These are phyloP conservation scores for Achaetomium macrosporum DNA, from an alignment of 2,329 filamentous ascomycete species.

Conservation along the genomic window DNA sequence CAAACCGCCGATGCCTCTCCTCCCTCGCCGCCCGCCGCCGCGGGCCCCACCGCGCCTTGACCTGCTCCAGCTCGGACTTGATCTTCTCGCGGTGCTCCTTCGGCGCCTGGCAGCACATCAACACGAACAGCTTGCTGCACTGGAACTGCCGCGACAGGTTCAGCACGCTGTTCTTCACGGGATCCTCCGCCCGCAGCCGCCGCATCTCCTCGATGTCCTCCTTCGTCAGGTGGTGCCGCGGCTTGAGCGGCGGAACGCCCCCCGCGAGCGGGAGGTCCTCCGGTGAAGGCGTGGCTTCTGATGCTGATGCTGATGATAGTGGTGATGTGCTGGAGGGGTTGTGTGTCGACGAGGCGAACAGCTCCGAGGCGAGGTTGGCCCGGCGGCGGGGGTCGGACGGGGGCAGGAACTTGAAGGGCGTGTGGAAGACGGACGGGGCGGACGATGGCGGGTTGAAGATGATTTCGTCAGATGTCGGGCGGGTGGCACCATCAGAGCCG, in stretches of 20 bases:
- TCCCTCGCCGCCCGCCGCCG: constrained; percentile 48
- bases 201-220: constrained; percentile 57
- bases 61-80: constrained; percentile 22
- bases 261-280: constrained; percentile 18
- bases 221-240: constrained; percentile 46
- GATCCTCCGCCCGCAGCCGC: constrained; percentile 46
- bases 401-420: constrained; percentile 62
- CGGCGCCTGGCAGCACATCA: constrained; percentile 49
- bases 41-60: constrained; percentile 51
- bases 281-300: constrained; percentile 3
- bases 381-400: constrained; percentile 48
- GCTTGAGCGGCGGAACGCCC: constrained; percentile 10
- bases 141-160: constrained; percentile 49
- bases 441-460: constrained; percentile 46
- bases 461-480: constrained; percentile 36
- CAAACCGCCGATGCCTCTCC: constrained; percentile 48
- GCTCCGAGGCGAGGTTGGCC: constrained; percentile 39
- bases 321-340: constrained; percentile 12
- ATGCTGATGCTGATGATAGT: constrained; percentile 3
- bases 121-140: constrained; percentile 52
- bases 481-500: constrained; percentile 21
- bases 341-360: constrained; percentile 34
- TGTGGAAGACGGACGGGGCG: constrained; percentile 51
- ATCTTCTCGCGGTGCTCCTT: constrained; percentile 43
- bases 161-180: constrained; percentile 48